Conservation (phyloP, 768 basidiomycete species). For the Boletus rufocinnamomeus region DNA sequence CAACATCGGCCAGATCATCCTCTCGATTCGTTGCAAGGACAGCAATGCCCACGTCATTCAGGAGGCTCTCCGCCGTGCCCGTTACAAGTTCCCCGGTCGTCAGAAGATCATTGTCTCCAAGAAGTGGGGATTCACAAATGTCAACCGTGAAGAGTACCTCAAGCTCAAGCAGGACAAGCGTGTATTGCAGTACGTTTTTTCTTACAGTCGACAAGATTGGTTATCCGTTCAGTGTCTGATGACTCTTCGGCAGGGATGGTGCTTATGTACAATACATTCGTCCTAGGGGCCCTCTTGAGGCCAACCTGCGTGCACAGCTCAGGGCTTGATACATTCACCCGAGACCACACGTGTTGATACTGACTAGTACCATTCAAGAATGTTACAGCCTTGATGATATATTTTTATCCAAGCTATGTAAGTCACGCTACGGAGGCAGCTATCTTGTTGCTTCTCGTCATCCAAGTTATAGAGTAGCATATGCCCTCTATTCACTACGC, state of each 20-base stretch:
- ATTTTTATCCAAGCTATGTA: conserved; percentile 13
- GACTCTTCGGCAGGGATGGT: conserved; percentile 58
- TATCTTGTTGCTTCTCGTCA: not conserved
- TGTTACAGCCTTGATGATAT: conserved; percentile 21
- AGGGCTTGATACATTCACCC: conserved; percentile 51
- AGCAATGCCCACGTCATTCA: conserved; percentile 82
- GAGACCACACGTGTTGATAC: conserved; percentile 9
- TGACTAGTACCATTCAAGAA: conserved; percentile 22
- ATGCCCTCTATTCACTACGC: conserved; percentile 77
- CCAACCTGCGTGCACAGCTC: conserved; percentile 83
- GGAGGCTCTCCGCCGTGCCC: conserved; percentile 95
- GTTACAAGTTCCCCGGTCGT: conserved; percentile 99
- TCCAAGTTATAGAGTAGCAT: conserved; percentile 5
- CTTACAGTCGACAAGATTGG: not conserved
- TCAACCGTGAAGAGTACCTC: conserved; percentile 85
- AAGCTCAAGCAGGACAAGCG: conserved; percentile 89
- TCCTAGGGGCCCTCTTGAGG: conserved; percentile 81
- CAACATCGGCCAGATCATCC: conserved; percentile 95
- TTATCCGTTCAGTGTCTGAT: not conserved
- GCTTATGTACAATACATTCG: conserved; percentile 94
- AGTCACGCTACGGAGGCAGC: not conserved
- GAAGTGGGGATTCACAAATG: conserved; percentile 99
- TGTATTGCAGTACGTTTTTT: conserved; percentile 74
- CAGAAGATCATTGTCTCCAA: conserved; percentile 97
- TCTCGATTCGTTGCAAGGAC: conserved; percentile 91